Evolutionary conservation across 495 filamentous ascomycete species (phyloP), one percentile per base, ranked within the genome.

Genomic region (Durotheca rogersii): DNA sequence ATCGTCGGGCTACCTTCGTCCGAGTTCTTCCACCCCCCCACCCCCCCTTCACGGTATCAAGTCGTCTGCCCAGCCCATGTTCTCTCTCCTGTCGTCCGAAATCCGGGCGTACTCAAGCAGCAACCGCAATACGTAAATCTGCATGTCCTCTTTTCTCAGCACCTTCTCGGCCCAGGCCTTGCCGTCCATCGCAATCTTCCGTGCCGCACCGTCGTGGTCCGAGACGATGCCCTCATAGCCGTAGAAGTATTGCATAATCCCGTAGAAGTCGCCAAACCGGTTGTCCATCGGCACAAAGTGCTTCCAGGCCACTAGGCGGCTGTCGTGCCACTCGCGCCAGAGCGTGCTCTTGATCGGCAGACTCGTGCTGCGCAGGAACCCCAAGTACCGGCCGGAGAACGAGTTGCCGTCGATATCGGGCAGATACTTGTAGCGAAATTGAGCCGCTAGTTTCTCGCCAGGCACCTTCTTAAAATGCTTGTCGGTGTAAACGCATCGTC

Each of bases 261-360:
- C 83, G 41, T 83, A 91, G 35, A 88, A 70, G 61, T 94, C 89
- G 27, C 81, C 73, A 51, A 85, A 91, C 10, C 83, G 77, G 60
- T 85, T 90, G 60, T 92, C 89, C 85, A 93, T 87, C 1, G 89
- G 89, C n/a, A 89, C 84, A 55, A 82, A 89, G 56, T 89, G 86
- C 44, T 78, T 78, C 86, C 86, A 89, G 7, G 83, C 74, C 15
- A 85, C 73, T 6, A 89, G 67, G 15, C 86, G 68, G 27, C 76
- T 80, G 57, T 89, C 86, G 49, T 88, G 86, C 86, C 85, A 88
- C 67, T 88, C 86, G 7, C 79, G 72, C 73, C 85, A 89, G 25
- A 89, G 76, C 6, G 86, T 87, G 1, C 85, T 80, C 62, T 89
- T 89, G 67, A 89, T 73, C 0, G 81, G 81, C 9, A 89, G 54